Evolutionary conservation across 768 basidiomycete genomes (phyloP), one percentile per base, ranked within the genome.

Genomic region (Tylopilus sp.): DNA sequence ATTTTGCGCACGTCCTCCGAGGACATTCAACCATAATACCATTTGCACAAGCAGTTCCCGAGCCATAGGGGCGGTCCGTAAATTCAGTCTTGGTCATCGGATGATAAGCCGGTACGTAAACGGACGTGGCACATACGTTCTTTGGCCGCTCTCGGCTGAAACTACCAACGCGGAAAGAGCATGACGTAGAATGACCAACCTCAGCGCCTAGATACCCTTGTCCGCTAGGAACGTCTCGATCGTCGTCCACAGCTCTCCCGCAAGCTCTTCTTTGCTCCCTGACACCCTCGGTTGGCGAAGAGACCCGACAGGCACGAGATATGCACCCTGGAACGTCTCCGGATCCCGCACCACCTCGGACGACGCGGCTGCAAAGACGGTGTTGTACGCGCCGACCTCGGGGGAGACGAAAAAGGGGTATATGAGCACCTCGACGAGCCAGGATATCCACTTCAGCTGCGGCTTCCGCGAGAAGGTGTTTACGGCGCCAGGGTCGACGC

Each of bases 401-500:
- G 56, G 44, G 5, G 15, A 17, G 11, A 51, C 46, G 17, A 64
- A 51, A 30, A 66, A 57, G 11, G 58, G 64, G 12, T 49, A 61
- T 6, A 60, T 12, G 4, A 57, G 30, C 6, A 52, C 42, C 3
- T 62, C 58, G 36, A 67, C 40, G 20, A 71, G 52, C 48, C 58
- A 56, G 36, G 52, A 52, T 23, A 66, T 41, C 40, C 42, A 21
- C 30, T 28, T 48, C 44, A 63, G n/a, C 13, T 49, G 51, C 3
- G 63, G 61, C 39, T 53, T 63, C 38, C 48, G 40, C 13, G 62
- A 61, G 52, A 69, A 68, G 1, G 71, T 73, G 40, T 62, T 57
- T 39, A 73, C 61, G 2, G 41, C n/a, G 6, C 71, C 71, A 1
- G 71, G 71, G 49, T 72, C 49, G 20, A 61, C 0, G 6, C 69